Conservation (phyloP, 257 asterid species). For the Mitragyna speciosa region DNA sequence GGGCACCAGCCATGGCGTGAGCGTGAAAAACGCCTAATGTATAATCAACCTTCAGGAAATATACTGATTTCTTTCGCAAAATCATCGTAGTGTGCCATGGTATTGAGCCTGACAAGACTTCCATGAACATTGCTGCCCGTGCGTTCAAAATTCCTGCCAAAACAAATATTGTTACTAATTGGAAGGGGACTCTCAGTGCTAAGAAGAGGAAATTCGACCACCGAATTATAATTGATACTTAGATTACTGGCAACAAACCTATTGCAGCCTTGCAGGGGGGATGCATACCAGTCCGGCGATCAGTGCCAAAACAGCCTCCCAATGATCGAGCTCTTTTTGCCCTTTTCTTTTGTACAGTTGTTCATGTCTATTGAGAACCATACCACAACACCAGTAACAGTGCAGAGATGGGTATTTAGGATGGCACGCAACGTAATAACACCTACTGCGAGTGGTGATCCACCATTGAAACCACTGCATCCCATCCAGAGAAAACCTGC, state of each 20-base stretch:
- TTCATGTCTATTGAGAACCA: constrained; percentile 70
- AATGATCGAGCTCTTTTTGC: constrained; percentile 63
- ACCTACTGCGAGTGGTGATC: constrained; percentile 56
- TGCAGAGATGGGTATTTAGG: constrained; percentile 68
- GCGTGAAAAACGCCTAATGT: constrained; percentile 71
- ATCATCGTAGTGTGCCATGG: constrained; percentile 92
- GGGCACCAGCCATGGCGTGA: constrained; percentile 63
- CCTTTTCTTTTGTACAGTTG: constrained; percentile 22
- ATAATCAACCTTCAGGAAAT: constrained; percentile 65
- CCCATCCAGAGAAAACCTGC: constrained; percentile 85
- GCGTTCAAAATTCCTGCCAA: constrained; percentile 63
- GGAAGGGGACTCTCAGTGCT: not conserved
- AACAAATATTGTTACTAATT: not conserved
- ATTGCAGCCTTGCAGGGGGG: constrained; percentile 78
- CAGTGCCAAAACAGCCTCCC: constrained; percentile 78
- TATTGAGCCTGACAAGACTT: constrained; percentile 55
- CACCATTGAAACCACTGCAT: constrained; percentile 84
- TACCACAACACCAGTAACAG: constrained; percentile 72
- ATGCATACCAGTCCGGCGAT: constrained; percentile 85
- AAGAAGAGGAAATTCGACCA: too few relatives aligned
- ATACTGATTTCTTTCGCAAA: constrained; percentile 59
- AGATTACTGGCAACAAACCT: constrained; percentile 21
- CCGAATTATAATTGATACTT: too few relatives aligned
- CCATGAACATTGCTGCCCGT: constrained; percentile 79
- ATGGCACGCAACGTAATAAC: constrained; percentile 55